Evolutionary conservation across 805 yeast species (phyloP), one percentile per base, ranked within the genome.

Genomic region (Candida railenensis): DNA sequence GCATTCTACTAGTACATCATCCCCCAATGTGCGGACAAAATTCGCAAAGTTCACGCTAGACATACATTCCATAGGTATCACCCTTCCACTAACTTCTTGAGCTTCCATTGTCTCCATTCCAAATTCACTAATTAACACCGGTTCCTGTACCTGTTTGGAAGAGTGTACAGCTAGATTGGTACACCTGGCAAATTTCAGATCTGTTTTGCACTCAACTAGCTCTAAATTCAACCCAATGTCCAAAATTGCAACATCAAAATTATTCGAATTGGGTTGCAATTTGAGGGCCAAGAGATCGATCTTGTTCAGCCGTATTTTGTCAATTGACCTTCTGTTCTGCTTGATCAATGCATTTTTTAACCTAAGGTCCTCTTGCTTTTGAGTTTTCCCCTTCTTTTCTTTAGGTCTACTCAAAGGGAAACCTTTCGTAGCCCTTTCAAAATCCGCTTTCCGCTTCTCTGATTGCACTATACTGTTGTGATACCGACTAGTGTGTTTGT

Each of bases 391-490:
- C 11, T 25, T 25, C 11, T 25, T 25, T 5, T 25, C 11, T 5
- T 7, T 7, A 5, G 30, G 30, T 25, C 30, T 11, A 7, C 30
- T 25, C n/a, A n/a, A n/a, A 11, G 5, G 30, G 30, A 7, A 11
- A 7, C 9, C 30, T 7, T 25, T 25, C 30, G 5, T 25, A 7
- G 30, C 30, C 30, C 11, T 25, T 11, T 25, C 30, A 25, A 25
- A 25, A 25, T 30, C 25, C 3, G 8, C 18, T 21, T 34, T 21
- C 8, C 45, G 37, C 32, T 45, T 45, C 25, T 45, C 42, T 4
- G 20, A 16, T 22, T 45, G 47, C 4, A 45, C 42, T 4, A 30
- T 14, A 25, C 30, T 34, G 20, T 45, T 45, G 19, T 45, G 47
- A 34, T 45, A 45, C 36, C n/a, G 3, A 4, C 36, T 18, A 8